Percentiles rank a stretch among this genome's conserved stretches.
Evolutionary conservation across 2,329 filamentous ascomycete species (phyloP).

Genomic region (Huntiella decipiens): DNA sequence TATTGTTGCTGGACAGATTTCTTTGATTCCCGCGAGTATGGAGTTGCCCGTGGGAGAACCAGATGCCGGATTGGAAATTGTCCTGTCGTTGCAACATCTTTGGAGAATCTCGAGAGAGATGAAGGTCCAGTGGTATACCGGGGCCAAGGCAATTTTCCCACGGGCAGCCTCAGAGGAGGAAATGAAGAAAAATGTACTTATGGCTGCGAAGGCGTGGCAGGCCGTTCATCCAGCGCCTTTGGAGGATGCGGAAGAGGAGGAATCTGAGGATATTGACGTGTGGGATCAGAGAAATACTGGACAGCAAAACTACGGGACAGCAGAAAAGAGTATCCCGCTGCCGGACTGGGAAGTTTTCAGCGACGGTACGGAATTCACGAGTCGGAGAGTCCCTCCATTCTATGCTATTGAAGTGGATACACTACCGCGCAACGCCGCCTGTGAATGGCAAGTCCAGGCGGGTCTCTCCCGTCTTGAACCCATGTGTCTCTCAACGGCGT

Average conservation of each 20-base stretch:
- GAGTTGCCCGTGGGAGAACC: constrained; percentile 23
- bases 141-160: constrained; percentile 56
- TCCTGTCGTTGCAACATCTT: constrained; percentile 71
- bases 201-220: constrained; percentile 31
- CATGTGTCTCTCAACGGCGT: constrained; percentile 7
- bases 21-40: constrained; percentile 70
- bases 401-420: constrained; percentile 58
- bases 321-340: constrained; percentile 18
- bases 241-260: constrained; percentile 29
- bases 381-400: constrained; percentile 38
- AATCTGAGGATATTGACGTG: constrained; percentile 37
- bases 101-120: constrained; percentile 62
- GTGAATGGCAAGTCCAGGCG: constrained; percentile 68
- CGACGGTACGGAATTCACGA: constrained; percentile 20
- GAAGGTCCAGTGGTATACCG: constrained; percentile 55
- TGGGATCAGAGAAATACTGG: constrained; percentile 43
- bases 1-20: constrained; percentile 78
- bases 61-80: constrained; percentile 33
- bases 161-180: constrained; percentile 15
- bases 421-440: constrained; percentile 51
- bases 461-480: constrained; percentile 27
- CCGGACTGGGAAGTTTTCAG: constrained; percentile 32
- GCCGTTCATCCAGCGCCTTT: constrained; percentile 21
- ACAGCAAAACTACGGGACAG: constrained; percentile 24
- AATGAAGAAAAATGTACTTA: constrained; percentile 20